Conservation (phyloP, 1,139 yeast genomes). For the Tardiomyces blankii region DNA sequence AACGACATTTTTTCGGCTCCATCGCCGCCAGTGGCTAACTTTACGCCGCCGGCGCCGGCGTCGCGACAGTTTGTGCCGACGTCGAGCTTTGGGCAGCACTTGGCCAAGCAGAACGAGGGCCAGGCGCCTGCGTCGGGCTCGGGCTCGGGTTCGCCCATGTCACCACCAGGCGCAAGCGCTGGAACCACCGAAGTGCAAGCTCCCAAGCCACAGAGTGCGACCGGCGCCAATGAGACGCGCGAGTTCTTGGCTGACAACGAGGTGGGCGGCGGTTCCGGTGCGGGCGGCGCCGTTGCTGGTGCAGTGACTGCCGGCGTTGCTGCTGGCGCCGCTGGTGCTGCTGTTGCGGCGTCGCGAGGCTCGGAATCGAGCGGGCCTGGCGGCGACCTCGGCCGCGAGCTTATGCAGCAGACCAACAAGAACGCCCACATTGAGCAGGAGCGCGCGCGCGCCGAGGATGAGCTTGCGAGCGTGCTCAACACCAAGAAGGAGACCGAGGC, state of each 20-base stretch:
- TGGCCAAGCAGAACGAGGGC: conserved; percentile 24
- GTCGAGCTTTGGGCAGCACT: conserved; percentile 57
- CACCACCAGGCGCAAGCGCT: conserved; percentile 4
- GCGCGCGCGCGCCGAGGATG: conserved; percentile 66
- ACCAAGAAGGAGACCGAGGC: conserved; percentile 62
- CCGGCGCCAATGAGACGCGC: not conserved
- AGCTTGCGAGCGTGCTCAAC: conserved; percentile 50
- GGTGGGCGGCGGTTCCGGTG: not conserved
- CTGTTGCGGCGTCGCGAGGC: conserved; percentile 1
- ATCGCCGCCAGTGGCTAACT: conserved; percentile 21
- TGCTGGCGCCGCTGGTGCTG: not conserved
- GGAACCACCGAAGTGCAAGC: conserved; percentile 3
- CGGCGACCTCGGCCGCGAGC: conserved; percentile 80
- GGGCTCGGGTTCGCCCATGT: conserved; percentile 1
- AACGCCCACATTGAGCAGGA: conserved; percentile 60
- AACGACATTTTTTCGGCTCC: conserved; percentile 32
- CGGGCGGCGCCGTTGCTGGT: conserved; percentile 1
- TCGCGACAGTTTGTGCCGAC: conserved; percentile 43
- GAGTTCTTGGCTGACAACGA: conserved; percentile 3
- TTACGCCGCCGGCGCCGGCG: conserved; percentile 28
- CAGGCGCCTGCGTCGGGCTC: conserved; percentile 17
- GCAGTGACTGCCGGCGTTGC: not conserved
- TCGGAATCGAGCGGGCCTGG: conserved; percentile 66
- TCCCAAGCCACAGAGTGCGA: conserved; percentile 2
- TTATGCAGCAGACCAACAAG: conserved; percentile 66